Evolutionary conservation across 495 filamentous ascomycete genomes (phyloP).

Genomic region (Podospora conica): DNA sequence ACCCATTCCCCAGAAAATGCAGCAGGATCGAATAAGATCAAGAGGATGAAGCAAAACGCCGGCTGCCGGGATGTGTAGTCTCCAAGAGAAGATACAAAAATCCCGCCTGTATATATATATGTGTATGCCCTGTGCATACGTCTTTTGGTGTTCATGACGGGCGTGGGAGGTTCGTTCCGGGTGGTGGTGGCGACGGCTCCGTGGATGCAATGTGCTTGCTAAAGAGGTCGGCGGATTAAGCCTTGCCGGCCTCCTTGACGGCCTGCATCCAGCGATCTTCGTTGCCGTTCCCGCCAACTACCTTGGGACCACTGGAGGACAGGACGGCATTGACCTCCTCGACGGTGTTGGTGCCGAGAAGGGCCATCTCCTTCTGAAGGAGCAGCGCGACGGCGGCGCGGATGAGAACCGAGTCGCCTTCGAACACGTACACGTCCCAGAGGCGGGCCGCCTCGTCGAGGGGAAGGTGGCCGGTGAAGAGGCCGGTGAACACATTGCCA

Average conservation of each 20-base stretch:
- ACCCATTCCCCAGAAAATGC: conserved; percentile 12
- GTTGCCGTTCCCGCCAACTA: conserved; percentile 25
- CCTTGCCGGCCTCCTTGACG: conserved; percentile 30
- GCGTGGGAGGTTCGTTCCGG: background rate
- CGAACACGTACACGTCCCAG: conserved; percentile 94
- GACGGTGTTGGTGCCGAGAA: conserved; percentile 31
- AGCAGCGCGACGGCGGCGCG: conserved; percentile 71
- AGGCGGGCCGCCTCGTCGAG: conserved; percentile 72
- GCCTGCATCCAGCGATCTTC: conserved; percentile 35
- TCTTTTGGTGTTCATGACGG: conserved; percentile 14
- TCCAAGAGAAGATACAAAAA: background rate
- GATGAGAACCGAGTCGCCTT: conserved; percentile 78
- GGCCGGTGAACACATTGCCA: conserved; percentile 42
- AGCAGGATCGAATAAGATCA: conserved; percentile 1
- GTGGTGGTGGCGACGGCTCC: background rate
- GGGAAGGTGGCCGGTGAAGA: conserved; percentile 50
- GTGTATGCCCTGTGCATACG: conserved; percentile 4
- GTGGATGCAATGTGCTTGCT: background rate
- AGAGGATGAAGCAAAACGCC: conserved; percentile 3
- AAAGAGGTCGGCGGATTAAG: conserved; percentile 4
- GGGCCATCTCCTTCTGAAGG: conserved; percentile 37
- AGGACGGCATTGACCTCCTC: conserved; percentile 31
- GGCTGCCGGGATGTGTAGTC: background rate
- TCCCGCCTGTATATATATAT: conserved; percentile 3
- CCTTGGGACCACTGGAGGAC: conserved; percentile 11